Evolutionary conservation across 176 grass and related monocot genomes (phyloP).

Genomic region (Musa schizocarpa): DNA sequence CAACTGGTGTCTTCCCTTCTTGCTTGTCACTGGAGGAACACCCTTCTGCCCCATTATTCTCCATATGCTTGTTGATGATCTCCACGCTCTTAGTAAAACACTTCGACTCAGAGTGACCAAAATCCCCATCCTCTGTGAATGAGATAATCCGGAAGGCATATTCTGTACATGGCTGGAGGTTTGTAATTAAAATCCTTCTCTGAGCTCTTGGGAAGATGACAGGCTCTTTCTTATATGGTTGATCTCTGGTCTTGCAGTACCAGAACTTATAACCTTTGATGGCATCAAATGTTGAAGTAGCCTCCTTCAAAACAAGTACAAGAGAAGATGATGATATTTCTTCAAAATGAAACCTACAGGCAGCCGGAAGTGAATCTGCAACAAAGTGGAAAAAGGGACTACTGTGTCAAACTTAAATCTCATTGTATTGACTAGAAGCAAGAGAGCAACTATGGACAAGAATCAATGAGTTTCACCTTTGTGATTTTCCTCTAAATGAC

Average conservation of each 20-base stretch:
- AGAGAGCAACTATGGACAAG: conserved; percentile 13
- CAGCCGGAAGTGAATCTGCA: conserved; percentile 88
- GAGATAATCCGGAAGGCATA: conserved; percentile 92
- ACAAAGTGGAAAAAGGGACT: neutral
- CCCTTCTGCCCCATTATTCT: conserved; percentile 27
- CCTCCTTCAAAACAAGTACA: conserved; percentile 62
- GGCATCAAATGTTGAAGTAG: conserved; percentile 36
- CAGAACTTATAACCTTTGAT: conserved; percentile 90
- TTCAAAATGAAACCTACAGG: conserved; percentile 77
- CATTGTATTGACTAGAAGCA: conserved; percentile 4
- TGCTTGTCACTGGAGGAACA: conserved; percentile 24
- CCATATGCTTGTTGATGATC: conserved; percentile 31
- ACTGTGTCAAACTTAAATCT: conserved; percentile 13
- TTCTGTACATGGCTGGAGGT: conserved; percentile 84
- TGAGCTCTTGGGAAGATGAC: conserved; percentile 58
- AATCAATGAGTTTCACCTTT: conserved; percentile 47
- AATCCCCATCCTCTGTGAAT: conserved; percentile 63
- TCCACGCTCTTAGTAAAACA: conserved; percentile 84
- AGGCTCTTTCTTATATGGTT: conserved; percentile 43
- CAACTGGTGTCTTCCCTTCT: conserved; percentile 39
- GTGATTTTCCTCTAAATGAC: conserved; percentile 34
- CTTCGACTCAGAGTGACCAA: conserved; percentile 89
- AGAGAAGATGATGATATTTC: conserved; percentile 70
- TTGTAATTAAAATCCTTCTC: conserved; percentile 69
- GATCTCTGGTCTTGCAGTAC: conserved; percentile 74